A percentile compares a stretch with the other conserved stretches of the same genome.
phyloP scores from a whole-genome alignment of 2,329 filamentous ascomycete genomes.

The Phaeosphaeriaceae sp. region DNA sequence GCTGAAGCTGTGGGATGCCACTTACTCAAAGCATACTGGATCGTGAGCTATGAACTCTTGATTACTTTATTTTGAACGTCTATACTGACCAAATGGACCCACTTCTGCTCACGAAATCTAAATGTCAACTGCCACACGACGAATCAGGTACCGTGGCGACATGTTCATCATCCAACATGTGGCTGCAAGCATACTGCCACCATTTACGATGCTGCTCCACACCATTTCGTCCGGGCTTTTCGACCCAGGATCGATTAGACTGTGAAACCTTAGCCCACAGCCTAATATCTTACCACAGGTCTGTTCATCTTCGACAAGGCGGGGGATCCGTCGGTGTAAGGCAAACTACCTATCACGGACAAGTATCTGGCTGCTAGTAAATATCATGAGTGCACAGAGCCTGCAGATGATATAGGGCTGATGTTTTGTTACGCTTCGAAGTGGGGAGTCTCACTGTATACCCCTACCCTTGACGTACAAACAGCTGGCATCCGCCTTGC shows the following conservation, averaged over 20 bases:
- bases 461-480: conserved; percentile 5
- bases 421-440: conserved; percentile 5
- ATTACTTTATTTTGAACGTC: conserved; percentile 3
- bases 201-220: conserved; percentile 6
- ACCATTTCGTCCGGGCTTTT: conserved; percentile 28
- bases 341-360: conserved; percentile 10
- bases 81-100: background rate
- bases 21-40: background rate
- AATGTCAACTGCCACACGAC: conserved; percentile 3
- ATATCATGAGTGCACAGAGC: background rate
- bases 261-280: conserved; percentile 13
- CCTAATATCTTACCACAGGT: conserved; percentile 21
- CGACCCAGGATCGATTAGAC: conserved; percentile 13
- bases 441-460: conserved; percentile 17
- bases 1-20: conserved; percentile 17
- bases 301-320: conserved; percentile 12
- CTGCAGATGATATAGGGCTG: conserved; percentile 10
- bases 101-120: conserved; percentile 11
- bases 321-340: conserved; percentile 15
- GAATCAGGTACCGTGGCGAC: conserved; percentile 16
- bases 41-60: background rate
- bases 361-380: background rate
- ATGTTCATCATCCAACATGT: conserved; percentile 11
- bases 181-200: conserved; percentile 9
- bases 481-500: conserved; percentile 13